Base-by-base conservation (phyloP, 345 rosid species). In the Citrus unshiu region DNA sequence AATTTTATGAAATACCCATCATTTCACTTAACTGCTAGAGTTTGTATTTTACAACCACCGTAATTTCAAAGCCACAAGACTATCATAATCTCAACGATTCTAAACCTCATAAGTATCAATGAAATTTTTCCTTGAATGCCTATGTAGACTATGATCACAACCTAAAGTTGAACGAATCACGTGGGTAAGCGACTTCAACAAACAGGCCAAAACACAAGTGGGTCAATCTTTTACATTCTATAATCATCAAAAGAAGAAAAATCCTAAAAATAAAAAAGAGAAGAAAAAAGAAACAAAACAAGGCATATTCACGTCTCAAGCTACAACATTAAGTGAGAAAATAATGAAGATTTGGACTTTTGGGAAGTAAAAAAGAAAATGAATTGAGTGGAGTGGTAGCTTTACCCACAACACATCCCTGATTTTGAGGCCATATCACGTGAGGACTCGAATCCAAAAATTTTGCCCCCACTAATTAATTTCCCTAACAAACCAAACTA, bases 381-480 rank as follows among this genome's bases (percentile, higher is more conserved):
- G 81, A 76, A 69, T 32, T 29, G 63, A 71, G 29, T 78, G 78
- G 77, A 80, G 68, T 24, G 56, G 56, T 39, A 66, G 70, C 78
- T 79, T 81, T 73, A 75, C 34, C 37, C 76, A 57, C 77, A 74
- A 72, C 87, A 82, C 68, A 86, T 68, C 85, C 90, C 91, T 73
- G 82, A 84, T 89, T 89, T 89, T 89, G 80, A 85, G 90, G 87
- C 80, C 81, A 51, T 77, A 79, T 82, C 88, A 89, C 91, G 91
- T 85, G 90, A 84, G 81, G 22, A 81, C 49, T 71, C 79, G 86
- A 79, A 85, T 86, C 81, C 73, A 25, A 19, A 25, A 19, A 66
- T 49, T 34, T 43, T 56, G 66, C 21, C 84, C 72, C 84, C 51
- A 46, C 51, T 46, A 46, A 46, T 46, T 66, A 25, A 80, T 39